phyloP scores from a whole-genome alignment of 768 basidiomycete genomes.

The Antrodiella citrinella region DNA sequence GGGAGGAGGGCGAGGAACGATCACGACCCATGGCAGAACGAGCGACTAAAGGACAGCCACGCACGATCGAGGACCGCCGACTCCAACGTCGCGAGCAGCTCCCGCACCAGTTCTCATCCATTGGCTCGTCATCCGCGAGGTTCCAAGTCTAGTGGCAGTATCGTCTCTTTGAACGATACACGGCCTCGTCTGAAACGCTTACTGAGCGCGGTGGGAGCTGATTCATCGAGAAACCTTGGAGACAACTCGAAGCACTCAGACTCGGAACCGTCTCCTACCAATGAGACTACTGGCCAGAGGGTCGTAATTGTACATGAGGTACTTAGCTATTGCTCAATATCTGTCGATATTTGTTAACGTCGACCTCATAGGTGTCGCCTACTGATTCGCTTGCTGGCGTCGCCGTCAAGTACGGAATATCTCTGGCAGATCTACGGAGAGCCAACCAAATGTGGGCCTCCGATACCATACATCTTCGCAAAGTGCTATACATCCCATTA shows the following conservation, averaged over 20 bases:
- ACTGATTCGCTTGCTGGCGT: conserved; percentile 82
- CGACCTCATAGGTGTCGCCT: conserved; percentile 46
- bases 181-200: conserved; percentile 18
- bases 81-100: conserved; percentile 9
- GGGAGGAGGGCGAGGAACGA: conserved; percentile 13
- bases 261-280: conserved; percentile 2
- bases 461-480: conserved; percentile 85
- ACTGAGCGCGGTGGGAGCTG: conserved; percentile 13
- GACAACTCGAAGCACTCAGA: conserved; percentile 6
- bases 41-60: conserved; percentile 7
- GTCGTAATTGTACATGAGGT: conserved; percentile 59
- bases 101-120: conserved; percentile 13
- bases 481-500: conserved; percentile 72
- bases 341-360: not conserved
- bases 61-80: conserved; percentile 19
- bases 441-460: conserved; percentile 93
- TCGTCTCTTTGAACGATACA: conserved; percentile 11
- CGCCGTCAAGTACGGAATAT: conserved; percentile 83
- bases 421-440: conserved; percentile 72
- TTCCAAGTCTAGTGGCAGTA: conserved; percentile 4
- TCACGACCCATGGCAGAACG: conserved; percentile 13
- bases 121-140: conserved; percentile 4
- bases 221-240: not conserved
- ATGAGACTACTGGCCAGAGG: conserved; percentile 23
- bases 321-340: too few relatives aligned